Conservation (phyloP, 2,329 filamentous ascomycete genomes). For the Chaetomium strumarium region DNA sequence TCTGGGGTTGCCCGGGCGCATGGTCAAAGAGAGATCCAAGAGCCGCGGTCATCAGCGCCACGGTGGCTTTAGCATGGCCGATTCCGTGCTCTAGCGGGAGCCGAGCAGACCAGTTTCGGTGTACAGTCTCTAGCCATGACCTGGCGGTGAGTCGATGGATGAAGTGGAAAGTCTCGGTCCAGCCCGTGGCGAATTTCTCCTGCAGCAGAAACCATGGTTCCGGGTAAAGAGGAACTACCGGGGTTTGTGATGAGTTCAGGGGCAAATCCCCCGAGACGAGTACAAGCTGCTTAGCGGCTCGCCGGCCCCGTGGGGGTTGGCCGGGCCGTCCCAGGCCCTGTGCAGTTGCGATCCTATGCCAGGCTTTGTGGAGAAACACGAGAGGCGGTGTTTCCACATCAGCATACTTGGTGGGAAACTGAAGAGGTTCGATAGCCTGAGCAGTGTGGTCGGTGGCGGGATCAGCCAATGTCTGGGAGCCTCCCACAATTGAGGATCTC, state of each 20-base stretch:
- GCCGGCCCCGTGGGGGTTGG: not conserved
- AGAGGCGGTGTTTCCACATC: slow-evolving; percentile 17
- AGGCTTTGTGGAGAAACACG: slow-evolving; percentile 18
- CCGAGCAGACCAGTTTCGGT: slow-evolving; percentile 48
- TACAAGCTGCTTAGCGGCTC: not conserved
- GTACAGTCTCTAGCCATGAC: slow-evolving; percentile 45
- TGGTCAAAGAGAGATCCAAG: slow-evolving; percentile 17
- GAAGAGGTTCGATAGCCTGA: slow-evolving; percentile 11
- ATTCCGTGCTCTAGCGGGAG: slow-evolving; percentile 13
- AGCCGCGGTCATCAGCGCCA: slow-evolving; percentile 20
- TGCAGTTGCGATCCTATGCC: slow-evolving; percentile 17
- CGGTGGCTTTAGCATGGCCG: slow-evolving; percentile 16
- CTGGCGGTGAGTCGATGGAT: slow-evolving; percentile 18
- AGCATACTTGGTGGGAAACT: slow-evolving; percentile 13
- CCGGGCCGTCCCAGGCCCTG: not conserved
- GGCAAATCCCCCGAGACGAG: slow-evolving; percentile 15
- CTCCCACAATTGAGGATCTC: not conserved
- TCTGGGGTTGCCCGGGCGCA: not conserved
- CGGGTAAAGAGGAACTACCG: slow-evolving; percentile 1
- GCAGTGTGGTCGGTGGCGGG: not conserved
- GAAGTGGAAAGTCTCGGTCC: slow-evolving; percentile 23
- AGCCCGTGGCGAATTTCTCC: slow-evolving; percentile 17
- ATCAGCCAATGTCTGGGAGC: not conserved
- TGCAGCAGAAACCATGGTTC: slow-evolving; percentile 14
- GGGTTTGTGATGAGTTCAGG: slow-evolving; percentile 8